Conservation (phyloP, 2,329 filamentous ascomycete genomes). For the Aspergillus caelatus region DNA sequence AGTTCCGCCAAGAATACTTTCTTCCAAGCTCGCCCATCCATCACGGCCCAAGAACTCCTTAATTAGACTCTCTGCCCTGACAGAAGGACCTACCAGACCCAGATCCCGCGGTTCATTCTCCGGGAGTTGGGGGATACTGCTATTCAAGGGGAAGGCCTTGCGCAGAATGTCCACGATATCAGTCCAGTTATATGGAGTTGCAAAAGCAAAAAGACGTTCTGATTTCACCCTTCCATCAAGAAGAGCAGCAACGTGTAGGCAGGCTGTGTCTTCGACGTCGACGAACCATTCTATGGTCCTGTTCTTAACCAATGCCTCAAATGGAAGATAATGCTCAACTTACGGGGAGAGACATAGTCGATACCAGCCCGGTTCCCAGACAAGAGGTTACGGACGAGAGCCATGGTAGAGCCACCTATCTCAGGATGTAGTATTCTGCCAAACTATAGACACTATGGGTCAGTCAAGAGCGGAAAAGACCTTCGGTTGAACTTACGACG, state of each 20-base stretch:
- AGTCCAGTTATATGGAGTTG: constrained; percentile 51
- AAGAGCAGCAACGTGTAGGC: constrained; percentile 56
- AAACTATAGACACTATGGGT: background rate
- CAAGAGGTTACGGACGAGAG: constrained; percentile 3
- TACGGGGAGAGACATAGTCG: constrained; percentile 17
- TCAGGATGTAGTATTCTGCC: constrained; percentile 3
- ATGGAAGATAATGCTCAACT: background rate
- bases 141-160: background rate
- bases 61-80: background rate
- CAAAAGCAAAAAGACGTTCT: constrained; percentile 60
- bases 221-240: constrained; percentile 48
- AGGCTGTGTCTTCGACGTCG: constrained; percentile 52
- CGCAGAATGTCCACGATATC: constrained; percentile 16
- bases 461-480: background rate
- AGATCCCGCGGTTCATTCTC: background rate
- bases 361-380: constrained; percentile 7
- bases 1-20: background rate
- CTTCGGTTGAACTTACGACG: constrained; percentile 24
- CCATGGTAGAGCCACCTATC: background rate
- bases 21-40: background rate
- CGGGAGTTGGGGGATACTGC: background rate
- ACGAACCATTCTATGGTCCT: constrained; percentile 45
- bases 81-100: background rate
- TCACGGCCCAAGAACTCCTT: background rate
- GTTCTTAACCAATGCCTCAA: background rate